Evolutionary conservation across 257 asterid genomes (phyloP).

Genomic region (Solanum neorickii): DNA sequence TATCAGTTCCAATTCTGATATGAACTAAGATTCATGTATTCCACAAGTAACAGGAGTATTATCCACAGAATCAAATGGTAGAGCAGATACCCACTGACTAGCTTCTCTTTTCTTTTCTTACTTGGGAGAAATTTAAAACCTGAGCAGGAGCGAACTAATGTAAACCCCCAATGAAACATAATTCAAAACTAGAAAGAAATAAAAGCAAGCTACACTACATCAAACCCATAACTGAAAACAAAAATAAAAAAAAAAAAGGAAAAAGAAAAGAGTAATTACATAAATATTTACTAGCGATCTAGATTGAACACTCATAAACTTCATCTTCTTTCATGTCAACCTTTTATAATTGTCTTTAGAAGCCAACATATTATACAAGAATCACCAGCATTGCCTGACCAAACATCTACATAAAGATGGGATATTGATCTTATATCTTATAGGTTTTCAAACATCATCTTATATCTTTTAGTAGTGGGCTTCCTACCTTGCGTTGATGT

Average conservation of each 20-base stretch:
- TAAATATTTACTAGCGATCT: background rate
- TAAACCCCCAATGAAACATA: background rate
- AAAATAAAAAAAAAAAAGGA: background rate
- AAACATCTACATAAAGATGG: background rate
- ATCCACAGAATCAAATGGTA: background rate
- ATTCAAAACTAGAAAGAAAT: background rate
- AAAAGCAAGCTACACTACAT: background rate
- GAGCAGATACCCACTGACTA: background rate
- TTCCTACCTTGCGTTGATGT: background rate
- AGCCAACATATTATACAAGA: background rate
- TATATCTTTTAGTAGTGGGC: background rate
- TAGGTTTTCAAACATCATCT: background rate
- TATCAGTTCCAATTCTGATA: background rate
- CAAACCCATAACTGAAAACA: background rate
- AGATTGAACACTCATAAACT: background rate
- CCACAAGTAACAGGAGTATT: background rate
- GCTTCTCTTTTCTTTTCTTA: background rate
- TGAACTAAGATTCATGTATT: background rate
- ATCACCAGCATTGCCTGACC: background rate
- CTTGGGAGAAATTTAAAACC: background rate
- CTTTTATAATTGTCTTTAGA: background rate
- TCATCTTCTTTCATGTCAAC: background rate
- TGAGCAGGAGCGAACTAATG: background rate
- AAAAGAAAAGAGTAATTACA: background rate
- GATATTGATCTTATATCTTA: background rate